Conservation (phyloP, 2,329 filamentous ascomycete species). For the Sarocladium kiliense region DNA sequence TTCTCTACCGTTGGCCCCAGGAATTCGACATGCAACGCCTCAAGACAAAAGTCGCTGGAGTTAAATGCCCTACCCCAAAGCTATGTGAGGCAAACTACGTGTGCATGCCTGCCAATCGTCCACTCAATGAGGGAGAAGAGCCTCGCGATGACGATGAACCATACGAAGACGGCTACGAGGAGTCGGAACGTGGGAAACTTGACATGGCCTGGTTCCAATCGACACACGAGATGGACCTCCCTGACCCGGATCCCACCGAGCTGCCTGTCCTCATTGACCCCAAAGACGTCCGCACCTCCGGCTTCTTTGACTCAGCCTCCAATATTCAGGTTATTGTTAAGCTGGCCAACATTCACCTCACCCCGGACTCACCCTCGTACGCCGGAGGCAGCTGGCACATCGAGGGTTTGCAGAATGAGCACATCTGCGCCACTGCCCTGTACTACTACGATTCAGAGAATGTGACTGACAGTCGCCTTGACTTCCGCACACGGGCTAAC, state of each 20-base stretch:
- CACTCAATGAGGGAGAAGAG: conserved; percentile 20
- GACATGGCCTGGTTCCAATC: conserved; percentile 22
- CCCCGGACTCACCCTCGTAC: conserved; percentile 51
- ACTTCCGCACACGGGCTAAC: conserved; percentile 41
- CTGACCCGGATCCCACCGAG: conserved; percentile 12
- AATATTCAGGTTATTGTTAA: conserved; percentile 60
- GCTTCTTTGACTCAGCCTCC: conserved; percentile 23
- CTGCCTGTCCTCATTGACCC: background rate
- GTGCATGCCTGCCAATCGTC: conserved; percentile 17
- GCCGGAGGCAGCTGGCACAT: conserved; percentile 49
- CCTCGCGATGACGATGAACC: conserved; percentile 15
- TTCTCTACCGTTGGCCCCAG: conserved; percentile 25
- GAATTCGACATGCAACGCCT: conserved; percentile 24
- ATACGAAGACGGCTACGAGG: conserved; percentile 13
- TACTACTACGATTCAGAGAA: conserved; percentile 60
- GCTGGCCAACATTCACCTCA: conserved; percentile 55
- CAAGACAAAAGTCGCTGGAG: conserved; percentile 7
- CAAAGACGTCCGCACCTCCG: conserved; percentile 19
- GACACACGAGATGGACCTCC: conserved; percentile 19
- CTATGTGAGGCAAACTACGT: conserved; percentile 12
- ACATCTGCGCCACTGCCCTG: conserved; percentile 57
- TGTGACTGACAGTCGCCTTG: conserved; percentile 45
- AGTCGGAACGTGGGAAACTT: conserved; percentile 15
- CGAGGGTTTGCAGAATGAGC: conserved; percentile 55
- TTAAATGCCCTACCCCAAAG: conserved; percentile 15